Evolutionary conservation across 148 eudicot genomes (phyloP).

Genomic region (Bassia scoparia): DNA sequence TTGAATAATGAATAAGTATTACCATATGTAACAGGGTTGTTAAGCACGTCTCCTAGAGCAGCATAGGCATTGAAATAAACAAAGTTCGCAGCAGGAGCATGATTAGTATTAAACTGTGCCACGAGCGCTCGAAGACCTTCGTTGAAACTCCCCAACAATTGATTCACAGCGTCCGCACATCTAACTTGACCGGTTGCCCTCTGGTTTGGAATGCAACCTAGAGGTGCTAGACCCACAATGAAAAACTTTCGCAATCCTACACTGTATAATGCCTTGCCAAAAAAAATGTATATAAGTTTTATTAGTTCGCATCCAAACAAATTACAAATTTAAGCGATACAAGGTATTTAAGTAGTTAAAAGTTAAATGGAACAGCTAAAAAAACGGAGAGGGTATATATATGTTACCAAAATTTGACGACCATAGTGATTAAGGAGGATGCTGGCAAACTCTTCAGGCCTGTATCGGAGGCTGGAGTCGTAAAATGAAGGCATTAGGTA

Average conservation of each 20-base stretch:
- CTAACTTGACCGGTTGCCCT: conserved; percentile 61
- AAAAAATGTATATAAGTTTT: neutral
- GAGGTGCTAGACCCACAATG: conserved; percentile 61
- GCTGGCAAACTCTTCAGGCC: conserved; percentile 57
- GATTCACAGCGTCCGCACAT: conserved; percentile 77
- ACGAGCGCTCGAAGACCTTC: conserved; percentile 63
- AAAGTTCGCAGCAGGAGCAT: conserved; percentile 63
- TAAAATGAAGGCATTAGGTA: conserved; percentile 71
- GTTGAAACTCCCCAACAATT: conserved; percentile 67
- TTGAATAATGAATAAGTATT: neutral
- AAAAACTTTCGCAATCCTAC: conserved; percentile 75
- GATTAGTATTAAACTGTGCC: conserved; percentile 45
- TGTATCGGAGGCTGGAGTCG: conserved; percentile 53
- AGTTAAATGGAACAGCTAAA: too few species aligned
- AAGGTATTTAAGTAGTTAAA: too few species aligned
- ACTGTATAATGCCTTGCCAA: conserved; percentile 57
- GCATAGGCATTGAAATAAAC: conserved; percentile 65
- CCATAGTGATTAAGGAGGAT: conserved; percentile 68
- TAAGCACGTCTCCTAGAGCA: conserved; percentile 65
- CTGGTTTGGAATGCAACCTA: conserved; percentile 91
- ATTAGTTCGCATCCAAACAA: neutral
- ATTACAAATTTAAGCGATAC: too few species aligned
- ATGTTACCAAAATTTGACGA: conserved; percentile 55
- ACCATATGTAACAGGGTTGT: conserved; percentile 61
- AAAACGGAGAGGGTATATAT: neutral